phyloP scores from a whole-genome alignment of 2,329 filamentous ascomycete genomes.

The Phaeosphaeria sp. region DNA sequence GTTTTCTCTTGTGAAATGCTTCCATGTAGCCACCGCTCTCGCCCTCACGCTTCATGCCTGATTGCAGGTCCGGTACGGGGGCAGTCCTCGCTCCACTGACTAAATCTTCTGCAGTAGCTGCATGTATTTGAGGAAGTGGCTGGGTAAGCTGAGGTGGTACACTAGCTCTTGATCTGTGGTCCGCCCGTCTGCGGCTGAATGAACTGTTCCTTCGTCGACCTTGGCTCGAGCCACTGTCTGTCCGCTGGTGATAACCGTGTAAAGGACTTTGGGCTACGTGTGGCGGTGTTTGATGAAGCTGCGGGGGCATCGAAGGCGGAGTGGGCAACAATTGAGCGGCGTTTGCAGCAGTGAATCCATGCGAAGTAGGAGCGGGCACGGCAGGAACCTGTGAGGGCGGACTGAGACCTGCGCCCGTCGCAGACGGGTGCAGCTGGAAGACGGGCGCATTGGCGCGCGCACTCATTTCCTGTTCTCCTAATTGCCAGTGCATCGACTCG shows the following conservation, averaged over 20 bases:
- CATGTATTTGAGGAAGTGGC: constrained; percentile 40
- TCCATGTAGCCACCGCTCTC: constrained; percentile 37
- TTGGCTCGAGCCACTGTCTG: constrained; percentile 41
- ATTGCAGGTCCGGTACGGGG: constrained; percentile 36
- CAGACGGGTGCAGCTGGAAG: constrained; percentile 64
- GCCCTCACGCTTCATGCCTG: constrained; percentile 37
- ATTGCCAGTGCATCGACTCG: constrained; percentile 98
- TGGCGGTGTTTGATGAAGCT: constrained; percentile 35
- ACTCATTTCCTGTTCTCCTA: constrained; percentile 94
- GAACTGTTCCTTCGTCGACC: constrained; percentile 42
- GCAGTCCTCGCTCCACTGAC: constrained; percentile 45
- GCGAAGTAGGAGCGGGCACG: constrained; percentile 31
- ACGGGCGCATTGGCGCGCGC: constrained; percentile 87
- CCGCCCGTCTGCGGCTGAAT: constrained; percentile 41
- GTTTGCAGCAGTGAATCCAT: constrained; percentile 49
- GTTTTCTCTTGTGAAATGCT: constrained; percentile 38
- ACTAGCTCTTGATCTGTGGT: constrained; percentile 40
- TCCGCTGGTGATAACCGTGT: constrained; percentile 42
- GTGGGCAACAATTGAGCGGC: constrained; percentile 44
- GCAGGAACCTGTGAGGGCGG: constrained; percentile 38
- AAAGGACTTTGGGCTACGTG: constrained; percentile 33
- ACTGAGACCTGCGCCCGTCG: constrained; percentile 38
- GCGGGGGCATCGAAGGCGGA: constrained; percentile 27
- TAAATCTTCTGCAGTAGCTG: constrained; percentile 41
- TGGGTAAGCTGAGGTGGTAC: constrained; percentile 45